A percentile compares a stretch with the other conserved stretches of the same genome.
Conservation (phyloP, 306 rosid species). For the Malus fusca region DNA sequence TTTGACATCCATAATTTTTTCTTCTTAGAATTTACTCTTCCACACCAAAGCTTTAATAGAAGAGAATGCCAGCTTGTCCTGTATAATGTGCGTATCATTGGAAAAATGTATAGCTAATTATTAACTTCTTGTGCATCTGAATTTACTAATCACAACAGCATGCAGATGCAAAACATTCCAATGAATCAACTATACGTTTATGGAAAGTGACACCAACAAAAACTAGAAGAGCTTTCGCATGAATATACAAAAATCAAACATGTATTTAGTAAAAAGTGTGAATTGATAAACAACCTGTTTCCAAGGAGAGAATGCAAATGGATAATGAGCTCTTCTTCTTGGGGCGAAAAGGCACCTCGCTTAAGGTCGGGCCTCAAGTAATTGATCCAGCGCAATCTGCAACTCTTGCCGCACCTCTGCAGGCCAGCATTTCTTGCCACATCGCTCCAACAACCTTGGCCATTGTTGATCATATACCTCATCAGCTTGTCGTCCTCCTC, state of each 20-base stretch:
- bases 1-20: background rate
- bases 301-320: slow-evolving; percentile 92
- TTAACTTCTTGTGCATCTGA: background rate
- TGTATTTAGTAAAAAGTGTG: background rate
- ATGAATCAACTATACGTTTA: no score
- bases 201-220: background rate
- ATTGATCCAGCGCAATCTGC: slow-evolving; percentile 88
- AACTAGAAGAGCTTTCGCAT: background rate
- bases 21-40: background rate
- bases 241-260: background rate
- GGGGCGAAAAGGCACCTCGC: slow-evolving; percentile 81
- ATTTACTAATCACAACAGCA: background rate
- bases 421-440: slow-evolving; percentile 88
- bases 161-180: background rate
- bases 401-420: slow-evolving; percentile 88
- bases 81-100: background rate
- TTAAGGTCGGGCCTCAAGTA: slow-evolving; percentile 90
- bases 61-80: background rate
- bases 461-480: slow-evolving; percentile 71
- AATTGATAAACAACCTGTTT: slow-evolving; percentile 47
- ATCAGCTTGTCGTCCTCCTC: slow-evolving; percentile 86
- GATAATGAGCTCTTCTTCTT: slow-evolving; percentile 75
- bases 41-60: background rate
- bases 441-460: slow-evolving; percentile 92
- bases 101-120: background rate